Evolutionary conservation across 345 rosid genomes (phyloP).

Genomic region (Schrenkiella parvula): DNA sequence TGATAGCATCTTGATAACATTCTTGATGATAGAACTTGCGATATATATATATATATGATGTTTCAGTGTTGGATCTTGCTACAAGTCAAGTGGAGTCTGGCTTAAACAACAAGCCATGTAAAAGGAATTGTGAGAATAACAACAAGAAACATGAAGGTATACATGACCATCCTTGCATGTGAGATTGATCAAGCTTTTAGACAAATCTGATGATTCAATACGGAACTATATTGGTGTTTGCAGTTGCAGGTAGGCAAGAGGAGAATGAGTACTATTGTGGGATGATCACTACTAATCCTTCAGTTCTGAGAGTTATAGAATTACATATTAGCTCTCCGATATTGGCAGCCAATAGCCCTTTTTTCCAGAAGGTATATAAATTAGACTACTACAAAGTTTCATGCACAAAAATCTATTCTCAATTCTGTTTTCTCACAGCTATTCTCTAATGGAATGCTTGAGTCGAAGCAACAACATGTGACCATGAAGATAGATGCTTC

Average conservation of each 20-base stretch:
- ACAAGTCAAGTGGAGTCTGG: conserved; percentile 49
- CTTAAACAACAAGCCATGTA: conserved; percentile 48
- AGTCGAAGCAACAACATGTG: conserved; percentile 61
- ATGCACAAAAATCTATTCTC: background rate
- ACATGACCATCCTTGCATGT: too few species aligned
- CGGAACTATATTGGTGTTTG: background rate
- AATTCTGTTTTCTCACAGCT: conserved; percentile 40
- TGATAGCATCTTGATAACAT: too few species aligned
- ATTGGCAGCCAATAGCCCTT: conserved; percentile 76
- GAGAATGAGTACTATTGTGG: conserved; percentile 33
- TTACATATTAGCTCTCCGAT: conserved; percentile 71
- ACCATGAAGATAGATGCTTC: conserved; percentile 67
- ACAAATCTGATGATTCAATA: background rate
- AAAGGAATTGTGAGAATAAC: conserved; percentile 46
- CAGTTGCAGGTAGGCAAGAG: conserved; percentile 41
- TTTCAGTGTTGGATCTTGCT: conserved; percentile 37
- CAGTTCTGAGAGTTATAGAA: conserved; percentile 48
- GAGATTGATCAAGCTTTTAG: too few species aligned
- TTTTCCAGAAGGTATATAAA: conserved; percentile 63
- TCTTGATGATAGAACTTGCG: background rate
- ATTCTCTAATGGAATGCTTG: conserved; percentile 78
- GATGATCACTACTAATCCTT: conserved; percentile 32
- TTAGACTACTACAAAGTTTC: background rate
- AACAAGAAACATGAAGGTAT: conserved; percentile 57
- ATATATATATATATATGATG: too few species aligned